These are phyloP conservation scores for Solanum dulcamara DNA, from an alignment of 257 asterid species.

Conservation along the genomic window DNA sequence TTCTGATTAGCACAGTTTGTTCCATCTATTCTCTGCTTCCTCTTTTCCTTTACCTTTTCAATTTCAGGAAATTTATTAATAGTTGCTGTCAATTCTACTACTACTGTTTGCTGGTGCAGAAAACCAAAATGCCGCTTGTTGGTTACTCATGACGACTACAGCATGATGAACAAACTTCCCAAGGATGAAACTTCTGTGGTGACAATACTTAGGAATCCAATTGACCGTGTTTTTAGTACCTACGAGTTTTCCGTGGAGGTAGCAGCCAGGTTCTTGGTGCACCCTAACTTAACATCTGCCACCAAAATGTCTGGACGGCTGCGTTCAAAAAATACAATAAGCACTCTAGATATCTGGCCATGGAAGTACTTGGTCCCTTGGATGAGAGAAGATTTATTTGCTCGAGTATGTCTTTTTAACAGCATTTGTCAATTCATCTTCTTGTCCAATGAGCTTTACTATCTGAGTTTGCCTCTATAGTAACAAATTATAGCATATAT, in stretches of 20 bases:
- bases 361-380: conserved; percentile 99
- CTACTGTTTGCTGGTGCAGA: conserved; percentile 36
- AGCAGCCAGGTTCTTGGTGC: conserved; percentile 86
- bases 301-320: conserved; percentile 37
- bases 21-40: not conserved
- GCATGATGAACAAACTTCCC: conserved; percentile 77
- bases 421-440: conserved; percentile 1
- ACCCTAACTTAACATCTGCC: conserved; percentile 85
- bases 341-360: conserved; percentile 98
- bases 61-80: not conserved
- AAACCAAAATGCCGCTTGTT: conserved; percentile 69
- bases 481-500: not conserved
- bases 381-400: conserved; percentile 97
- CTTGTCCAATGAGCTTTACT: not conserved
- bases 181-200: conserved; percentile 70
- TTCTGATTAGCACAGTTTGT: not conserved
- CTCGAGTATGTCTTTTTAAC: conserved; percentile 58
- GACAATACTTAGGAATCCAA: conserved; percentile 87
- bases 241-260: conserved; percentile 98
- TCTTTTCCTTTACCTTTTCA: not conserved
- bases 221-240: conserved; percentile 90
- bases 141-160: conserved; percentile 92
- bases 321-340: conserved; percentile 54
- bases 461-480: not conserved
- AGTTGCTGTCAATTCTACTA: conserved; percentile 5